These are phyloP conservation scores for Ceratocystis papillata DNA, from an alignment of 2,329 filamentous ascomycete genomes.

Conservation along the genomic window DNA sequence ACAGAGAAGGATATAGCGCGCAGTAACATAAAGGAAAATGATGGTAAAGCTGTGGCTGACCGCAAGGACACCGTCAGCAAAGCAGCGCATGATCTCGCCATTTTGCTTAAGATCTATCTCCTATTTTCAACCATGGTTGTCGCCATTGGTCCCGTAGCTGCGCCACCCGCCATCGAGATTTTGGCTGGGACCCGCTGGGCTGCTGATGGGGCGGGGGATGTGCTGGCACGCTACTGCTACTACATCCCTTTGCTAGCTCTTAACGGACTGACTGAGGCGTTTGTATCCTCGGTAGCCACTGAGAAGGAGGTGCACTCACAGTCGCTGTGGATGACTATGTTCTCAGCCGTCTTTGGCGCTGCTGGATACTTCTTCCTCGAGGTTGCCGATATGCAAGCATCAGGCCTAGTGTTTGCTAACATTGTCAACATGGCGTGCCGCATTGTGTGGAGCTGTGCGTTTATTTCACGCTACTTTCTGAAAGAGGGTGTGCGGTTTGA, in stretches of 20 bases:
- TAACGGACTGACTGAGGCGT: constrained; percentile 86
- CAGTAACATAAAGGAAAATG: neutral
- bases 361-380: constrained; percentile 66
- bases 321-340: constrained; percentile 71
- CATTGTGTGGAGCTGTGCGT: constrained; percentile 67
- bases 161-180: constrained; percentile 60
- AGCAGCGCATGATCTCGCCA: constrained; percentile 44
- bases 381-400: constrained; percentile 59
- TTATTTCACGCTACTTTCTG: constrained; percentile 56
- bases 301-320: constrained; percentile 65
- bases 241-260: constrained; percentile 87
- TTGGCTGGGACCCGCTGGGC: constrained; percentile 72
- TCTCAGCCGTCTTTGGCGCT: constrained; percentile 63
- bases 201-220: constrained; percentile 56
- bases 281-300: constrained; percentile 77
- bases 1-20: neutral
- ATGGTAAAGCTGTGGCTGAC: constrained; percentile 19
- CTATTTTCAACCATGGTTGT: constrained; percentile 60
- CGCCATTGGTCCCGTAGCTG: constrained; percentile 62
- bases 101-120: constrained; percentile 60
- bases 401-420: constrained; percentile 77
- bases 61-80: constrained; percentile 32
- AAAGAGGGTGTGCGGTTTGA: constrained; percentile 36
- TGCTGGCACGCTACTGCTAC: constrained; percentile 74
- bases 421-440: constrained; percentile 79